Conservation (phyloP, 2,329 filamentous ascomycete genomes). For the Sclerotinia glacialis region DNA sequence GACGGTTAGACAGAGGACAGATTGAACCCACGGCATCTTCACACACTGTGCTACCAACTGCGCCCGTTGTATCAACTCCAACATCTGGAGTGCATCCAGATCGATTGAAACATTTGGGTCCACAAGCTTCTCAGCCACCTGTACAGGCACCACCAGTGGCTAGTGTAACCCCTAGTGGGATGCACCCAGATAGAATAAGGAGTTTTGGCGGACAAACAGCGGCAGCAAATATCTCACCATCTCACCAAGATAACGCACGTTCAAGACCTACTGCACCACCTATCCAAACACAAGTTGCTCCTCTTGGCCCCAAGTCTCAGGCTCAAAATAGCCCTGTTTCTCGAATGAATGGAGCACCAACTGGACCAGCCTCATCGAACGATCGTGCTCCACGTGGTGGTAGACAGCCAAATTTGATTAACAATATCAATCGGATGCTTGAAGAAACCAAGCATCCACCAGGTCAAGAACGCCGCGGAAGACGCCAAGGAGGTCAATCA, state of each 20-base stretch:
- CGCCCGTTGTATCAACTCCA: slow-evolving; percentile 32
- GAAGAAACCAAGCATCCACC: slow-evolving; percentile 47
- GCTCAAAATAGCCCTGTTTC: slow-evolving; percentile 34
- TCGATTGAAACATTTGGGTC: slow-evolving; percentile 49
- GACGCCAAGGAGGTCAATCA: slow-evolving; percentile 46
- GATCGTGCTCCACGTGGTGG: slow-evolving; percentile 39
- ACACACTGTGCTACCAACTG: slow-evolving; percentile 33
- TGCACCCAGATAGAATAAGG: slow-evolving; percentile 39
- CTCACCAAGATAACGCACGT: slow-evolving; percentile 39
- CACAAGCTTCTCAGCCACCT: slow-evolving; percentile 36
- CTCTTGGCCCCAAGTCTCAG: slow-evolving; percentile 37
- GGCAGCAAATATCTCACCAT: slow-evolving; percentile 33
- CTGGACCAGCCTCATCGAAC: slow-evolving; percentile 38
- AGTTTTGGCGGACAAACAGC: slow-evolving; percentile 33
- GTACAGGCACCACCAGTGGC: slow-evolving; percentile 39
- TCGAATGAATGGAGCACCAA: slow-evolving; percentile 35
- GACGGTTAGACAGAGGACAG: slow-evolving; percentile 33
- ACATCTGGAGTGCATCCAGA: slow-evolving; percentile 38
- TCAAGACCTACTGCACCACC: slow-evolving; percentile 39
- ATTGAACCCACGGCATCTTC: slow-evolving; percentile 27
- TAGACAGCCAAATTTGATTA: slow-evolving; percentile 58
- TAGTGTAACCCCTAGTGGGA: slow-evolving; percentile 36
- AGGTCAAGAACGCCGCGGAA: slow-evolving; percentile 39
- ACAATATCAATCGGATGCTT: slow-evolving; percentile 44
- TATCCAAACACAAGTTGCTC: slow-evolving; percentile 33